These are phyloP conservation scores for Amanita jacksonii DNA, from an alignment of 768 basidiomycete genomes.

Conservation along the genomic window DNA sequence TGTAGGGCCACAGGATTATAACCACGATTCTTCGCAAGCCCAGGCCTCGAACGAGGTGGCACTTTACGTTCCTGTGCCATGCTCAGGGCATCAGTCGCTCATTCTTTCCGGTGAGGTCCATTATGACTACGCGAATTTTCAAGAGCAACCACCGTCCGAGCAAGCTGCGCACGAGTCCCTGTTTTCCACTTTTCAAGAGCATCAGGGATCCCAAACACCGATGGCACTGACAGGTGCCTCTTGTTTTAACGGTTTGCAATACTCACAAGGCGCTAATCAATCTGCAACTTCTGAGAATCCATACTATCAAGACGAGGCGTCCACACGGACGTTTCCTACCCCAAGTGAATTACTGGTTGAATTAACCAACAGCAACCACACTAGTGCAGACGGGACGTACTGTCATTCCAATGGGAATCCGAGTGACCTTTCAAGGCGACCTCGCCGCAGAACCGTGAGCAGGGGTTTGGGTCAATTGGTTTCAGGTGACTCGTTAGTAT, in stretches of 20 bases:
- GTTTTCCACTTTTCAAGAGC: background rate
- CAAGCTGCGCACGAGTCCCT: background rate
- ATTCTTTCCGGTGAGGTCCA: constrained; percentile 2
- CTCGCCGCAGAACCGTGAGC: constrained; percentile 28
- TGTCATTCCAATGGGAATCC: constrained; percentile 4
- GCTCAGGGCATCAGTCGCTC: background rate
- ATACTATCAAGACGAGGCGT: constrained; percentile 8
- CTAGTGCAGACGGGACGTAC: background rate
- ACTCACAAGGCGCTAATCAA: background rate
- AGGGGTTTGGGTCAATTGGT: constrained; percentile 46
- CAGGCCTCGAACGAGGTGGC: constrained; percentile 1
- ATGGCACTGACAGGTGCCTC: background rate
- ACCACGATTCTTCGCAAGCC: constrained; percentile 1
- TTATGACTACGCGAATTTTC: background rate
- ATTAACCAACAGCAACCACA: constrained; percentile 18
- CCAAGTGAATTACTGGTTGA: constrained; percentile 54
- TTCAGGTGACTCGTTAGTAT: constrained; percentile 52
- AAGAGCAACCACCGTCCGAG: background rate
- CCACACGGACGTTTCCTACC: constrained; percentile 44
- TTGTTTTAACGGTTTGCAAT: background rate
- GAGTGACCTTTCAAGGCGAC: constrained; percentile 7
- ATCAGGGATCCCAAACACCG: background rate
- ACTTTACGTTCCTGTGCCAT: constrained; percentile 4
- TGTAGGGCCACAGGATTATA: background rate
- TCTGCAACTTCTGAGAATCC: constrained; percentile 9